Base-by-base conservation (phyloP, 2,329 filamentous ascomycete genomes). In the Phyllosticta capitalensis region DNA sequence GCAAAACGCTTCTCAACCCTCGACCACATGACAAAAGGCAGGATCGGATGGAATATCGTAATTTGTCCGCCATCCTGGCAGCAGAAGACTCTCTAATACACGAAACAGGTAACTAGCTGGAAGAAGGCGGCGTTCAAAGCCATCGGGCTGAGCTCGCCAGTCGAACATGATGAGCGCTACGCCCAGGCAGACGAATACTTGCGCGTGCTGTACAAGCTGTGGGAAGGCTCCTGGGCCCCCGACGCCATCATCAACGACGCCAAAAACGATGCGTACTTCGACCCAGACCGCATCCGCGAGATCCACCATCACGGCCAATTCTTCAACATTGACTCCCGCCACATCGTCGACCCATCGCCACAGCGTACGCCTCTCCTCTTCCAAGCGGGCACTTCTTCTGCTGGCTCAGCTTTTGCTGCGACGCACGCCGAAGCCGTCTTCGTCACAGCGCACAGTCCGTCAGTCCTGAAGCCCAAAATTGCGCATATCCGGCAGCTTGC, bases 31-130 rank as follows among this genome's bases (percentile, higher is more conserved):
- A 86, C 84, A 0, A 74, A 78, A 2, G 84, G 83, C 0, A 75
- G 84, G 0, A 77, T 86, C 33, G 83, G 82, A 0, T 86, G 84
- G 84, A 87, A 87, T 62, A 85, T 87, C 20, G 84, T 88, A 0
- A 45, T 12, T 7, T 3, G 6, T n/a, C 6, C 14, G n/a, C 38
- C 4, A n/a, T 14, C 7, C 5, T 45, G 2, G 38, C 7, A 45
- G 2, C 17, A 7, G 24, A 26, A 7, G 7, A 5, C 12, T 14
- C 17, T n/a, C 38, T 45, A 14, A 45, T 14, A 14, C 17, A 14
- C 7, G 38, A n/a, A 3, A 45, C n/a, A 45, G 38, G 38, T 45
- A 19, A 86, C 83, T 0, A 79, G 76, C 0, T 85, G 80, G 77
- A 83, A 83, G 67, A 85, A 85, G 65, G 77, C 80, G 0, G 83